Conservation (phyloP, 805 yeast genomes). For the Saccharomycopsis fibuligera region DNA sequence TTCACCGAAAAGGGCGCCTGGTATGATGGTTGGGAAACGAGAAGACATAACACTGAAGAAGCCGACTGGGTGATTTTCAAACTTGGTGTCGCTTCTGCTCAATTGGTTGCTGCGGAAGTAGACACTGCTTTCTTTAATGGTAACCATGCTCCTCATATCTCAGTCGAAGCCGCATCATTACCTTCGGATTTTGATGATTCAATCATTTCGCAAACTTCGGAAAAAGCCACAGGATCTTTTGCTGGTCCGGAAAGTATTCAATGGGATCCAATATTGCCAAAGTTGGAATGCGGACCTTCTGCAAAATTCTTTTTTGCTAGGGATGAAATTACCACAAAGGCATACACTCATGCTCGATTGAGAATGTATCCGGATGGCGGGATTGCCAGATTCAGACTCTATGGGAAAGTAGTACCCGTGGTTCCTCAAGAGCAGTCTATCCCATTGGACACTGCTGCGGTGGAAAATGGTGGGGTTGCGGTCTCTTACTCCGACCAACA, state of each 20-base stretch:
- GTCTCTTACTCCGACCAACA: constrained; percentile 84
- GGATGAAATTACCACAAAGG: constrained; percentile 44
- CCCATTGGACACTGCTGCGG: constrained; percentile 71
- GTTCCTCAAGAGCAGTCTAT: constrained; percentile 41
- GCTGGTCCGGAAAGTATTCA: constrained; percentile 25
- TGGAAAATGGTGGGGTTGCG: constrained; percentile 84
- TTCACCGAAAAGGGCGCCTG: constrained; percentile 88
- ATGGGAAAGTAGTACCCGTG: constrained; percentile 77
- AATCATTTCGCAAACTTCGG: constrained; percentile 31
- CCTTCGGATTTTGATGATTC: constrained; percentile 28
- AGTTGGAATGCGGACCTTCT: constrained; percentile 81
- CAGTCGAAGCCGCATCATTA: constrained; percentile 56
- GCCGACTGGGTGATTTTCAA: constrained; percentile 84
- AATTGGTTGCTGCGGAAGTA: constrained; percentile 74
- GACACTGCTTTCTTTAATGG: constrained; percentile 95
- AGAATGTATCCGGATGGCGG: constrained; percentile 99
- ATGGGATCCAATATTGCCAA: constrained; percentile 70
- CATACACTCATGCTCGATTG: constrained; percentile 74
- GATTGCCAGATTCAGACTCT: constrained; percentile 87
- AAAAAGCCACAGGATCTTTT: too few relatives aligned
- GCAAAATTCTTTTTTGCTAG: constrained; percentile 80
- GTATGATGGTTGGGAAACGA: constrained; percentile 99
- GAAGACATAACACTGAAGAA: constrained; percentile 81
- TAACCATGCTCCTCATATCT: constrained; percentile 86
- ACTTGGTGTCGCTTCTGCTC: constrained; percentile 80